Conservation (phyloP, 108 stramenopile species). For the Cyclostephanos invisitatus region DNA sequence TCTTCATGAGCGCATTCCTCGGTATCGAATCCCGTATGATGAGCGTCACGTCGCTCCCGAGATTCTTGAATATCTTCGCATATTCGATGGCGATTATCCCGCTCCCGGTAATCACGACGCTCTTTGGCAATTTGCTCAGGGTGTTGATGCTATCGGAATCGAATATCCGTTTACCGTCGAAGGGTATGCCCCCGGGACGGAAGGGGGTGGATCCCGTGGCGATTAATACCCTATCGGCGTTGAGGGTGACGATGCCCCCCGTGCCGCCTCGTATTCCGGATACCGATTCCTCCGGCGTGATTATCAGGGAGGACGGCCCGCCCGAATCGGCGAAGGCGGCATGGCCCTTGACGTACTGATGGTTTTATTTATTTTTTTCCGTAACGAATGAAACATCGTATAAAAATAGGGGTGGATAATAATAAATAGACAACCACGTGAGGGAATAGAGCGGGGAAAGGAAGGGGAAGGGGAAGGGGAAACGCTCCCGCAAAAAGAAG, state of each 20-base stretch:
- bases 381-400: too few species aligned
- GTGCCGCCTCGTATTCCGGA: not conserved
- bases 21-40: conserved; percentile 72
- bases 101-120: conserved; percentile 71
- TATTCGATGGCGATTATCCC: conserved; percentile 87
- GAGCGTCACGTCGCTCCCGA: conserved; percentile 78
- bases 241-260: conserved; percentile 24
- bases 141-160: conserved; percentile 78
- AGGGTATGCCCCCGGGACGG: conserved; percentile 70
- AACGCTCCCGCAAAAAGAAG: too few species aligned
- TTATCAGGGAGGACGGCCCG: conserved; percentile 48
- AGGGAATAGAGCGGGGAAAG: too few species aligned
- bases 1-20: conserved; percentile 77
- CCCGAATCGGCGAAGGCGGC: conserved; percentile 68
- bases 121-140: conserved; percentile 64
- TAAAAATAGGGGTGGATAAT: too few species aligned
- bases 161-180: conserved; percentile 76
- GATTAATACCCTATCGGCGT: conserved; percentile 59
- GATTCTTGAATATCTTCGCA: conserved; percentile 80
- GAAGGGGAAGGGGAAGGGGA: too few species aligned
- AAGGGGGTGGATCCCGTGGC: conserved; percentile 76
- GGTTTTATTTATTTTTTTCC: too few species aligned
- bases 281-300: conserved; percentile 29
- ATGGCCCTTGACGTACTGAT: conserved; percentile 51
- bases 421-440: too few species aligned